Evolutionary conservation across 768 basidiomycete species (phyloP).

Genomic region (Leccinum subgranulosum): DNA sequence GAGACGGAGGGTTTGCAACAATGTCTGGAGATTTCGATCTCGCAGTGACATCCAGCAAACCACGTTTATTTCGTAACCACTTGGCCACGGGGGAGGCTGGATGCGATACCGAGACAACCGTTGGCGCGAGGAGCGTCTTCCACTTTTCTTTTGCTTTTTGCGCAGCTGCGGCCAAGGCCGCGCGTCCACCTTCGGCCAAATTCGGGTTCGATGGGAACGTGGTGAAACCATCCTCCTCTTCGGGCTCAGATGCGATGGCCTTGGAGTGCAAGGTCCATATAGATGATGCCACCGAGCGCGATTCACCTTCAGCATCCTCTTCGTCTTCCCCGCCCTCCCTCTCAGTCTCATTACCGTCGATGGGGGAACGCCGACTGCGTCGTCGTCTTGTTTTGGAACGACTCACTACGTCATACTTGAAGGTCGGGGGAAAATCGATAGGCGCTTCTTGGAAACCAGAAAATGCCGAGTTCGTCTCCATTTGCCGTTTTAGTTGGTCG

Average conservation of each 20-base stretch:
- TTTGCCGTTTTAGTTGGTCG: slow-evolving; percentile 81
- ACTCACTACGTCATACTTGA: slow-evolving; percentile 85
- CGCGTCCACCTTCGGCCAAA: slow-evolving; percentile 34
- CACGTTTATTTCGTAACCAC: slow-evolving; percentile 30
- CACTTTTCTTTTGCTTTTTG: slow-evolving; percentile 57
- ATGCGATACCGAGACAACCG: slow-evolving; percentile 27
- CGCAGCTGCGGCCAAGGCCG: slow-evolving; percentile 40
- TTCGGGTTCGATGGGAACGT: slow-evolving; percentile 23
- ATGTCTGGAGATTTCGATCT: slow-evolving; percentile 25
- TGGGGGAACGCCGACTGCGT: slow-evolving; percentile 35
- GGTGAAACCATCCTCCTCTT: slow-evolving; percentile 42
- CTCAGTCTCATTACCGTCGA: slow-evolving; percentile 40
- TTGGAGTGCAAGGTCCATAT: slow-evolving; percentile 45
- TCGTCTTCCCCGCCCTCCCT: slow-evolving; percentile 36
- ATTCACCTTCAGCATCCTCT: slow-evolving; percentile 44
- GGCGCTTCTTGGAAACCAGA: slow-evolving; percentile 74
- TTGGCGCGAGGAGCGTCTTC: slow-evolving; percentile 43
- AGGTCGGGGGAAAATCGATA: slow-evolving; percentile 89
- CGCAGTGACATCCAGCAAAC: slow-evolving; percentile 5
- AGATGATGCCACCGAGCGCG: slow-evolving; percentile 54
- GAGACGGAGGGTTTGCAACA: slow-evolving; percentile 24
- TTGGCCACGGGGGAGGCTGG: slow-evolving; percentile 26
- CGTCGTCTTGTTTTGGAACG: slow-evolving; percentile 41
- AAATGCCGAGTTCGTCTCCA: slow-evolving; percentile 67
- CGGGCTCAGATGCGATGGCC: slow-evolving; percentile 31